phyloP scores from a whole-genome alignment of 2,329 filamentous ascomycete genomes.

The Scleromitrula shiraiana region DNA sequence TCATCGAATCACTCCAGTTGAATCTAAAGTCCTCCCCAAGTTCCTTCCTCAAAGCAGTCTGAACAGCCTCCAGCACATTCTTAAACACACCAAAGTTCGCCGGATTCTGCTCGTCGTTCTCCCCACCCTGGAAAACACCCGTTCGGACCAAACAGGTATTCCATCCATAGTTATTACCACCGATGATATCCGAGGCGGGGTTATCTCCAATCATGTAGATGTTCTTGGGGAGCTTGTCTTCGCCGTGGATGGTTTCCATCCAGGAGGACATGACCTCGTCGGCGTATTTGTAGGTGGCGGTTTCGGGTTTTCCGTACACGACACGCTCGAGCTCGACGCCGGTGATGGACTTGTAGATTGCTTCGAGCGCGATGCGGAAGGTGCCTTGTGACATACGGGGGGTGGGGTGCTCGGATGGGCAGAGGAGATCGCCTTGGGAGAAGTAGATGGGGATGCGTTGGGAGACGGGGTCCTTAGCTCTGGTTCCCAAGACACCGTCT shows the following conservation, averaged over 20 bases:
- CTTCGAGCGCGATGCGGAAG: constrained; percentile 68
- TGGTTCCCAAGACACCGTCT: constrained; percentile 57
- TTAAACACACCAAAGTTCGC: constrained; percentile 69
- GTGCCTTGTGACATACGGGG: constrained; percentile 66
- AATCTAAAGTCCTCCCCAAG: constrained; percentile 68
- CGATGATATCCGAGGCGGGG: constrained; percentile 64
- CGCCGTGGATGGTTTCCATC: constrained; percentile 70
- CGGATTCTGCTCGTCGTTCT: constrained; percentile 69
- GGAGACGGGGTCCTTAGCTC: constrained; percentile 55
- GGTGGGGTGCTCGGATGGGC: constrained; percentile 56
- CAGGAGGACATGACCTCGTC: constrained; percentile 64
- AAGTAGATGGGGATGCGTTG: constrained; percentile 69
- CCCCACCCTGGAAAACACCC: constrained; percentile 55
- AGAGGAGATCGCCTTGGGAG: constrained; percentile 56
- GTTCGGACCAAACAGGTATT: constrained; percentile 73
- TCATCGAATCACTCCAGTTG: constrained; percentile 63
- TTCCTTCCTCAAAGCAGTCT: constrained; percentile 59
- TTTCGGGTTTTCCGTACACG: constrained; percentile 67
- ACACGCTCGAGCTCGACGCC: constrained; percentile 66
- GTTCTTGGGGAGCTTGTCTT: constrained; percentile 41
- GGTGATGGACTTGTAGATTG: constrained; percentile 64
- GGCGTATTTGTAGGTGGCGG: constrained; percentile 72
- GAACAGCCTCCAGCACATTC: constrained; percentile 65
- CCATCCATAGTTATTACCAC: constrained; percentile 76
- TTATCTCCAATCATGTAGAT: constrained; percentile 75